phyloP scores from a whole-genome alignment of 176 grass and related monocot genomes.

The Lolium multiflorum region DNA sequence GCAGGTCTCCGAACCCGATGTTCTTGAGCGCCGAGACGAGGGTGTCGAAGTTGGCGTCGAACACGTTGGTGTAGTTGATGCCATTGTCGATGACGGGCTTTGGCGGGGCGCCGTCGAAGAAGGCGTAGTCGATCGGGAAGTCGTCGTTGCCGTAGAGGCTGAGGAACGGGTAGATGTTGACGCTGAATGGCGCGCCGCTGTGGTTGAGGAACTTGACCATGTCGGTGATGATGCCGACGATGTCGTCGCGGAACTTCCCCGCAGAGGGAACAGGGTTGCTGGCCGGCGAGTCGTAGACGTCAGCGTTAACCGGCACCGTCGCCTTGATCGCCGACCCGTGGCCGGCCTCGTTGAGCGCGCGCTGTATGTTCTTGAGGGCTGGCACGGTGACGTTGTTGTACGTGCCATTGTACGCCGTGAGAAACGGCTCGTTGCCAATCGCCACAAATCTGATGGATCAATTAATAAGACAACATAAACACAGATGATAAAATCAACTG shows the following conservation, averaged over 20 bases:
- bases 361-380: slow-evolving; percentile 74
- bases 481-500: background rate
- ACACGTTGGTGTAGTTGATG: slow-evolving; percentile 58
- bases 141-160: slow-evolving; percentile 62
- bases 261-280: slow-evolving; percentile 67
- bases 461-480: background rate
- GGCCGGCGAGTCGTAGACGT: slow-evolving; percentile 74
- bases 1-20: slow-evolving; percentile 50
- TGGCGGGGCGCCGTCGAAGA: slow-evolving; percentile 56
- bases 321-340: slow-evolving; percentile 53
- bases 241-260: slow-evolving; percentile 65
- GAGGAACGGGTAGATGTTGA: slow-evolving; percentile 85
- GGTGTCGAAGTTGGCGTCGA: slow-evolving; percentile 72
- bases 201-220: slow-evolving; percentile 57
- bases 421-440: slow-evolving; percentile 87
- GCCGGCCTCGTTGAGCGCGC: slow-evolving; percentile 67
- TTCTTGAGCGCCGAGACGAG: slow-evolving; percentile 49
- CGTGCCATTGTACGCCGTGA: slow-evolving; percentile 62
- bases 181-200: slow-evolving; percentile 61
- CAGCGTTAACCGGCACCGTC: slow-evolving; percentile 74
- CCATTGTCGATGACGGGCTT: slow-evolving; percentile 61
- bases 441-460: slow-evolving; percentile 44
- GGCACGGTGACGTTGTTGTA: slow-evolving; percentile 66
- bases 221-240: slow-evolving; percentile 47
- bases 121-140: slow-evolving; percentile 82